These are phyloP conservation scores for Datisca glomerata DNA, from an alignment of 306 rosid genomes.

Conservation along the genomic window DNA sequence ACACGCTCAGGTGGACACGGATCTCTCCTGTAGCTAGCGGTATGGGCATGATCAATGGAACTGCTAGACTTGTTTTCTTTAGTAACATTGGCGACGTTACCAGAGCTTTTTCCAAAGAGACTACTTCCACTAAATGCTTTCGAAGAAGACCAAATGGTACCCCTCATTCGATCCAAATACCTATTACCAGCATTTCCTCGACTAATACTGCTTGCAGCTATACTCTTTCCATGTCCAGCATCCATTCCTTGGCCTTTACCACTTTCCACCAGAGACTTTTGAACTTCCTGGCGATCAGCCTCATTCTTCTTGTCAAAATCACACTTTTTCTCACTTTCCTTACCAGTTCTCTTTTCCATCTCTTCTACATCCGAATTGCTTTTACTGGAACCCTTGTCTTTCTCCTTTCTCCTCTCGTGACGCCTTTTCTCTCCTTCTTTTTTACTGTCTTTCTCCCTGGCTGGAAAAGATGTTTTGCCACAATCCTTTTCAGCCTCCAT, in stretches of 20 bases:
- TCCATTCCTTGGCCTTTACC: slow-evolving; percentile 44
- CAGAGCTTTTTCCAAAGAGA: slow-evolving; percentile 67
- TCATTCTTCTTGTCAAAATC: slow-evolving; percentile 64
- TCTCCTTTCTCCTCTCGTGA: slow-evolving; percentile 76
- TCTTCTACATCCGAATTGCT: slow-evolving; percentile 97
- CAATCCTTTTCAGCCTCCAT: slow-evolving; percentile 62
- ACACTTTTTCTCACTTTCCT: slow-evolving; percentile 69
- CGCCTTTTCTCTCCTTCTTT: slow-evolving; percentile 86
- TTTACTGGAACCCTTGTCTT: slow-evolving; percentile 83
- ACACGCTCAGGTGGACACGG: slow-evolving; percentile 45
- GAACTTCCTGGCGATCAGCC: slow-evolving; percentile 49
- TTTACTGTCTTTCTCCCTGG: slow-evolving; percentile 49
- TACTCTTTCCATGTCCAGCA: slow-evolving; percentile 42
- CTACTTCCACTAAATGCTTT: slow-evolving; percentile 74
- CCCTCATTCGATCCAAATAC: slow-evolving; percentile 87
- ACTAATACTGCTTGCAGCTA: slow-evolving; percentile 28
- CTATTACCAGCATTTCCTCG: slow-evolving; percentile 71
- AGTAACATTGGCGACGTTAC: slow-evolving; percentile 27
- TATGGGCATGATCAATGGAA: slow-evolving; percentile 55
- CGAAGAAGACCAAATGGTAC: slow-evolving; percentile 79
- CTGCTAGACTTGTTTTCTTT: slow-evolving; percentile 59
- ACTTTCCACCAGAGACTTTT: slow-evolving; percentile 45
- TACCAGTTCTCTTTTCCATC: slow-evolving; percentile 66
- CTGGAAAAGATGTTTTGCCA: slow-evolving; percentile 36
- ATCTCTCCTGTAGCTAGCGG: slow-evolving; percentile 46